phyloP scores from a whole-genome alignment of 495 filamentous ascomycete species.

The Massariosphaeria phaeospora region DNA sequence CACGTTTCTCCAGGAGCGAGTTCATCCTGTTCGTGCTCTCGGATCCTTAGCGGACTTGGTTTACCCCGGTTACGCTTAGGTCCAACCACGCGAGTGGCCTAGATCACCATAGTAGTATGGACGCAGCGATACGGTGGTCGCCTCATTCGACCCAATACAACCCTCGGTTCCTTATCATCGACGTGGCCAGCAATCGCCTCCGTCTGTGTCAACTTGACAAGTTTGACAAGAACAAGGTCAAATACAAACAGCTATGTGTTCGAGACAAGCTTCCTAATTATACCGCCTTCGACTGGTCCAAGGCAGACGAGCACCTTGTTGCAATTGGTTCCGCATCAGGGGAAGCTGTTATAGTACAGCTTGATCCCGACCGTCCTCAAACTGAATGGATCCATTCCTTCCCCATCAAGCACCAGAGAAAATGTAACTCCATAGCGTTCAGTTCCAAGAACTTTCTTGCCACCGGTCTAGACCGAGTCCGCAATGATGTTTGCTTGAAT shows the following conservation, averaged over 20 bases:
- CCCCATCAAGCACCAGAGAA: slow-evolving; percentile 75
- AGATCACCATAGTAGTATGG: slow-evolving; percentile 45
- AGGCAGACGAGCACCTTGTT: slow-evolving; percentile 67
- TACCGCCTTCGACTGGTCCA: slow-evolving; percentile 94
- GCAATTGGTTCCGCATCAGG: slow-evolving; percentile 82
- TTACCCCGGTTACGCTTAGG: too few relatives aligned
- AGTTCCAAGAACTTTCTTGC: slow-evolving; percentile 73
- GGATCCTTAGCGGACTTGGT: too few relatives aligned
- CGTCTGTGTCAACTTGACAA: slow-evolving; percentile 69
- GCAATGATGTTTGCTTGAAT: slow-evolving; percentile 88
- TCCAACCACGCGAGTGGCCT: neutral
- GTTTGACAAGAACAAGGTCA: slow-evolving; percentile 52
- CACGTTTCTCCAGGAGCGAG: too few relatives aligned
- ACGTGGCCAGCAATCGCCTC: slow-evolving; percentile 72
- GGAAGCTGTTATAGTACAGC: slow-evolving; percentile 72
- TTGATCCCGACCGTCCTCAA: slow-evolving; percentile 59
- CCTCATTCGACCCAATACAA: slow-evolving; percentile 60
- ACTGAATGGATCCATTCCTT: slow-evolving; percentile 58
- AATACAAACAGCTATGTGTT: slow-evolving; percentile 64
- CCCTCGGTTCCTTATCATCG: slow-evolving; percentile 76
- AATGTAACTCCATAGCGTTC: slow-evolving; percentile 89
- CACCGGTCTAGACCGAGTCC: slow-evolving; percentile 81
- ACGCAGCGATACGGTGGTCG: slow-evolving; percentile 81
- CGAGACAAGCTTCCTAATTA: slow-evolving; percentile 78
- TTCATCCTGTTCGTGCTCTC: too few relatives aligned